Evolutionary conservation across 2,329 filamentous ascomycete species (phyloP), one percentile per base, ranked within the genome.

Genomic region (Elsinoe perseae): DNA sequence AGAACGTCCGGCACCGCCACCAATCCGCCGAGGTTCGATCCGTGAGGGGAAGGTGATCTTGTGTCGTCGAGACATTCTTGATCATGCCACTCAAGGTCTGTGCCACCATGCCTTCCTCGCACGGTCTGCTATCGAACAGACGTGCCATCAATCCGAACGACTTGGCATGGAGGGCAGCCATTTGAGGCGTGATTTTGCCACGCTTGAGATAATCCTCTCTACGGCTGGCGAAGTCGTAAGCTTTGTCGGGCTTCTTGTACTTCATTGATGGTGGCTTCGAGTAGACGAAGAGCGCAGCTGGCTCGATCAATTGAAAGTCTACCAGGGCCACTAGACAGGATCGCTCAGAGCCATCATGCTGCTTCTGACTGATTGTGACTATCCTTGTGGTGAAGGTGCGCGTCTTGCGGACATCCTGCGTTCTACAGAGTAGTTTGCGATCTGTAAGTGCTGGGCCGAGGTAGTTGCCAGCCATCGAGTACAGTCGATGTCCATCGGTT

Each of bases 381-480:
- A 73, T 66, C 1, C 75, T 68, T 0, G 77, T 79, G 2, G 72
- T 71, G 55, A 80, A 80, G 0, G 74, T 74, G 12, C 72, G 68
- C 1, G 77, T 78, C 50, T 74, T 70, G 10, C 77, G 69, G 1
- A 71, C 67, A 14, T 59, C 61, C 16, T 65, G 64, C 1, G 77
- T 72, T 2, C 60, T 67, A 52, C 69, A 71, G 32, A 62, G 61
- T 1, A 78, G 59, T 14, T 69, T 70, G 18, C 69, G 65, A 23
- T 73, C 70, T 0, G 66, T 73, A 16, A 68, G 64, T 2, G 75
- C 71, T 1, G 77, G 76, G 1, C 77, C 74, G 0, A 76, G 70
- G 50, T 72, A 80, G 56, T 76, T 69, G 0, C 77, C 77, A 0
- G 74, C 60, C 0, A 75, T 61, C 0, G 75, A 76, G 61, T 79